A percentile compares a stretch with the other conserved stretches of the same genome.
Evolutionary conservation across 2,329 filamentous ascomycete species (phyloP).

Genomic region (Exophiala sp.): DNA sequence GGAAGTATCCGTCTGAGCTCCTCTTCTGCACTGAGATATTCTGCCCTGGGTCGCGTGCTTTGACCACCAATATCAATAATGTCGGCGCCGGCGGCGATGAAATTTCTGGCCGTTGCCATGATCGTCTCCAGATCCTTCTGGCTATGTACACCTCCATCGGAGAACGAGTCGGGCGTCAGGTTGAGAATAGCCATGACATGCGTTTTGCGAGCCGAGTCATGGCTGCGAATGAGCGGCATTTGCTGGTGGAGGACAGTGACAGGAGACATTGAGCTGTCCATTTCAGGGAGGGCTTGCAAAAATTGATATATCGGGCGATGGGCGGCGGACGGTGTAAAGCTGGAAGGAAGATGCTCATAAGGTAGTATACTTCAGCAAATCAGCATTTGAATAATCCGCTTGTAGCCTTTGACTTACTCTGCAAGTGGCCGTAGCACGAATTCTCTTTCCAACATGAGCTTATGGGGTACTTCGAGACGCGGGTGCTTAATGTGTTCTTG

Average conservation of each 20-base stretch:
- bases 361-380: constrained; percentile 22
- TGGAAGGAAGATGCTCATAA: constrained; percentile 9
- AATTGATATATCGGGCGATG: constrained; percentile 11
- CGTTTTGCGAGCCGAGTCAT: constrained; percentile 58
- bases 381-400: neutral
- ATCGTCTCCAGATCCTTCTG: constrained; percentile 49
- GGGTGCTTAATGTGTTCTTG: constrained; percentile 62
- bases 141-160: constrained; percentile 71
- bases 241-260: constrained; percentile 38
- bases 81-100: constrained; percentile 68
- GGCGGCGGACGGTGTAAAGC: constrained; percentile 7
- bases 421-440: constrained; percentile 87
- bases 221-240: constrained; percentile 56
- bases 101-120: constrained; percentile 55
- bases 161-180: constrained; percentile 94
- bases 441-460: constrained; percentile 80
- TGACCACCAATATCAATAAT: constrained; percentile 93
- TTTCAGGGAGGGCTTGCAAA: constrained; percentile 43
- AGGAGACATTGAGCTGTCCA: constrained; percentile 30
- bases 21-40: constrained; percentile 66
- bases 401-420: constrained; percentile 47
- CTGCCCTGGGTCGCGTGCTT: constrained; percentile 76
- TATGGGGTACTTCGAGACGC: constrained; percentile 79
- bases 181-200: constrained; percentile 93
- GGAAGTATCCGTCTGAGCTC: constrained; percentile 77